Base-by-base conservation (phyloP, 179 eudicot species). In the Actinidia chinensis region DNA sequence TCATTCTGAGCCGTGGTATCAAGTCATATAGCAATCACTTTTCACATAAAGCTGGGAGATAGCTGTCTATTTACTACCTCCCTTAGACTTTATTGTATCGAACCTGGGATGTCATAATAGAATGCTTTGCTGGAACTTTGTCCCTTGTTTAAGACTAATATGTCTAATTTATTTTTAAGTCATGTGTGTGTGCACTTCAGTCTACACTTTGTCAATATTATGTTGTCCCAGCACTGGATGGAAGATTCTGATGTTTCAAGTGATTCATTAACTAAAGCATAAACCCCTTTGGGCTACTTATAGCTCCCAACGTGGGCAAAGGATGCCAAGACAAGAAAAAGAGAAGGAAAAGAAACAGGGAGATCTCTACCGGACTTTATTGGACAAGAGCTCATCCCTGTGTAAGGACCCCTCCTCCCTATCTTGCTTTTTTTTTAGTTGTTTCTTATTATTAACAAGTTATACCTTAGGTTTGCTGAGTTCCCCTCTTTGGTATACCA, bases 321-420 rank as follows among this genome's bases (percentile, higher is more conserved):
- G n/a, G n/a, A n/a, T n/a, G n/a, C n/a, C n/a, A 89, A 80, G 83
- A 84, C 78, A 93, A 88, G 87, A 93, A 83, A 76, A 90, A 64
- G 81, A 52, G 83, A 55, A 46, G 65, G 67, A 68, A 76, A 90
- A 85, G 89, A 92, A 91, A 81, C 89, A 82, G 78, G 98, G 98
- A 42, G 89, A 91, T 82, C 78, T 95, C 71, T 83, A 88, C 79
- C 87, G 94, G 80, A 95, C 99, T 52, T 95, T n/a, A 89, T 74
- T 98, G 99, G 74, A 95, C 99, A 28, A 93, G 99, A 84, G 97
- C n/a, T 95, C 73, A 82, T 95, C 81, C 99, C 99, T 54, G 97
- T 95, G 99, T 95, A 83, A 92, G 97, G 76, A 70, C 50, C 50
- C 44, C 50, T 20, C 44, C 50, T 43, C 40, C 42, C 2, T 20